Percentiles rank a stretch among this genome's conserved stretches.
Conservation (phyloP, 257 asterid species). For the Solanum virginianum region DNA sequence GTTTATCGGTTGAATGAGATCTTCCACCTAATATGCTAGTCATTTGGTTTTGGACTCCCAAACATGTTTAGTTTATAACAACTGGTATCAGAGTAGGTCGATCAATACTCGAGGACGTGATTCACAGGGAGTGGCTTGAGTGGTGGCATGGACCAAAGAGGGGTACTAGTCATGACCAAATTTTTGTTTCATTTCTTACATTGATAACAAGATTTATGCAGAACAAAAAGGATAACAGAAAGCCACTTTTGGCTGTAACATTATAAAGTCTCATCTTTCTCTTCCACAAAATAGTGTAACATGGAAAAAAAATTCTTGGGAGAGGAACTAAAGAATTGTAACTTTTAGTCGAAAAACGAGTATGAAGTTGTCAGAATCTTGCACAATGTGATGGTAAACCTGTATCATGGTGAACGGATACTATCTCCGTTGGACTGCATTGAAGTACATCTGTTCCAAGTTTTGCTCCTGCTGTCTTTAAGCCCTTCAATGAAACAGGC, state of each 20-base stretch:
- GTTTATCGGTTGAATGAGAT: background rate
- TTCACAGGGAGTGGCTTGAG: no score
- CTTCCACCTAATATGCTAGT: background rate
- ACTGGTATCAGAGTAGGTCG: background rate
- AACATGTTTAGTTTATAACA: background rate
- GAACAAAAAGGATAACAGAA: background rate
- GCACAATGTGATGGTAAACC: slow-evolving; percentile 86
- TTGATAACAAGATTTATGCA: background rate
- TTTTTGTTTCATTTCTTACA: background rate
- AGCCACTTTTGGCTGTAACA: background rate
- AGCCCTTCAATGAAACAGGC: slow-evolving; percentile 68
- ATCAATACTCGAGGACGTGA: background rate
- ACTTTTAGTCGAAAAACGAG: background rate
- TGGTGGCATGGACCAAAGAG: background rate
- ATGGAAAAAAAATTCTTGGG: background rate
- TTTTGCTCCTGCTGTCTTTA: slow-evolving; percentile 88
- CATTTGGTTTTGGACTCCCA: background rate
- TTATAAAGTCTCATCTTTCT: background rate
- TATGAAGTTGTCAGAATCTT: slow-evolving; percentile 20
- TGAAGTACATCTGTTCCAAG: slow-evolving; percentile 62
- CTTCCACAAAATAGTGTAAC: background rate
- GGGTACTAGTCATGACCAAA: background rate
- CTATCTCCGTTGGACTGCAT: slow-evolving; percentile 44
- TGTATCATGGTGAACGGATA: slow-evolving; percentile 42
- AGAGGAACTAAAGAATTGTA: background rate